Percentiles rank a stretch among this genome's conserved stretches.
phyloP scores from a whole-genome alignment of 73 alveolate genomes.

The Vitrella brassicaformis region DNA sequence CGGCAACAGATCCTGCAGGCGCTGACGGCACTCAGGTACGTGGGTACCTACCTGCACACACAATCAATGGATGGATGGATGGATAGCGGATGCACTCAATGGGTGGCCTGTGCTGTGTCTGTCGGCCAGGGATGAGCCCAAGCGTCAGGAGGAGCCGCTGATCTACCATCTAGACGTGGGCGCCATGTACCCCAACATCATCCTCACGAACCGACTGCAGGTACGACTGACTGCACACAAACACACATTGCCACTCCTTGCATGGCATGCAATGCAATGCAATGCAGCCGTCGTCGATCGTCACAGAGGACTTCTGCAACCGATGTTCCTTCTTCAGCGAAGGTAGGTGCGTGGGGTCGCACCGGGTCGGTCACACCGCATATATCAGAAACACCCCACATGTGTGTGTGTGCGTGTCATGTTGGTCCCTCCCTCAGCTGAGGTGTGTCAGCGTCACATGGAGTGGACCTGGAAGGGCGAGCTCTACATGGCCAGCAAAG shows the following conservation, averaged over 20 bases:
- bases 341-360: neutral
- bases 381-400: neutral
- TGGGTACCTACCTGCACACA: too few relatives aligned
- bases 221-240: too few relatives aligned
- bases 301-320: conserved; percentile 19
- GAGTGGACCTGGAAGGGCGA: conserved; percentile 69
- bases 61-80: too few relatives aligned
- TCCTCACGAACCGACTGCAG: conserved; percentile 92
- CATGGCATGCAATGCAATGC: too few relatives aligned
- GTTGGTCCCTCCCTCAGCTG: too few relatives aligned
- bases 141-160: conserved; percentile 70
- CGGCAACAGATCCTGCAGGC: conserved; percentile 53
- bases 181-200: conserved; percentile 99
- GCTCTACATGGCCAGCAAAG: conserved; percentile 37
- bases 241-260: too few relatives aligned
- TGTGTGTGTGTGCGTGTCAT: neutral
- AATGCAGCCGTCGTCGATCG: neutral
- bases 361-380: too few relatives aligned
- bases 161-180: conserved; percentile 99
- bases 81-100: conserved; percentile 59
- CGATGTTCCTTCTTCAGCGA: conserved; percentile 1
- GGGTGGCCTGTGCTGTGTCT: conserved; percentile 49
- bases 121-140: conserved; percentile 33
- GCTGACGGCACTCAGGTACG: conserved; percentile 34
- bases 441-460: conserved; percentile 59